phyloP scores from a whole-genome alignment of 2,329 filamentous ascomycete species.

The Scedosporium dehoogii region DNA sequence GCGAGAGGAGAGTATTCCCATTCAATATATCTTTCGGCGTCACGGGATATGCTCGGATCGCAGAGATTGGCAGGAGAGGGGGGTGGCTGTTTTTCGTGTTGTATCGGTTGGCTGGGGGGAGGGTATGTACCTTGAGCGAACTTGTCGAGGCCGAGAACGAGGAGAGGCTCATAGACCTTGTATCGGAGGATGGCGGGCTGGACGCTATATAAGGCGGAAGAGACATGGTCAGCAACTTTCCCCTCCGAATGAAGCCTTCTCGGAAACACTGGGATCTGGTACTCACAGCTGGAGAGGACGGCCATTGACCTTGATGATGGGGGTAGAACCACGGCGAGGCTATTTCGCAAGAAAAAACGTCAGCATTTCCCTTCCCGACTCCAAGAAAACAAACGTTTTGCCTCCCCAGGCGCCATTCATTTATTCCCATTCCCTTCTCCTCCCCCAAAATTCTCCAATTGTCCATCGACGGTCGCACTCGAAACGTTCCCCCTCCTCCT shows the following conservation, averaged over 20 bases:
- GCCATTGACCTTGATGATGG: slow-evolving; percentile 87
- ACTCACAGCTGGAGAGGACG: slow-evolving; percentile 68
- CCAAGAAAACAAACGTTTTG: not conserved
- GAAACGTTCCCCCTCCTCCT: not conserved
- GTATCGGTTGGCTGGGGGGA: not conserved
- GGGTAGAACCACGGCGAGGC: slow-evolving; percentile 44
- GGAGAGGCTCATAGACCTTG: slow-evolving; percentile 99
- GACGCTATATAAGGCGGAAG: slow-evolving; percentile 31
- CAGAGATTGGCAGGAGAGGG: not conserved
- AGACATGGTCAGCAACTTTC: not conserved
- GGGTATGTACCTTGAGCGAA: slow-evolving; percentile 39
- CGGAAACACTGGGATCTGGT: not conserved
- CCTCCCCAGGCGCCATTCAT: not conserved
- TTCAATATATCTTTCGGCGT: not conserved
- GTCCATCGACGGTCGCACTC: not conserved
- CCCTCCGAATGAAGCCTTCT: not conserved
- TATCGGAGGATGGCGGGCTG: slow-evolving; percentile 96
- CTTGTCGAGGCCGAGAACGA: slow-evolving; percentile 95
- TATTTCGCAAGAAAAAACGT: slow-evolving; percentile 13
- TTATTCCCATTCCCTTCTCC: not conserved
- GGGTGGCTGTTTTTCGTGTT: not conserved
- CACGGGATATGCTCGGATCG: not conserved
- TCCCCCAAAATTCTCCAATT: not conserved
- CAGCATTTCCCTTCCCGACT: not conserved
- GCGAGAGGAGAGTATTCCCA: not conserved